Conservation (phyloP, 352 stramenopile genomes). For the Phytophthora pistaciae region DNA sequence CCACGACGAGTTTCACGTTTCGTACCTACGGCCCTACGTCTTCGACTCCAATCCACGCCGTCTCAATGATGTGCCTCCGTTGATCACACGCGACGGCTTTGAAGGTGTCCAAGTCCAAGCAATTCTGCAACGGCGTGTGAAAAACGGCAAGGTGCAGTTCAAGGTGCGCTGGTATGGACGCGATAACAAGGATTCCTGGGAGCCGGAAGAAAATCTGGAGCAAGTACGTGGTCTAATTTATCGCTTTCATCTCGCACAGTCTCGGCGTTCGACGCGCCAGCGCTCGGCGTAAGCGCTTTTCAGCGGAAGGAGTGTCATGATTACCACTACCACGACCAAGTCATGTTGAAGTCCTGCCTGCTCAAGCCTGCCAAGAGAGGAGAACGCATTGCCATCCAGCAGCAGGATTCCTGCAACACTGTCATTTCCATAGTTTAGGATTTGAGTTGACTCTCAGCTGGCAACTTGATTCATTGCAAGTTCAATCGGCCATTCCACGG, state of each 20-base stretch:
- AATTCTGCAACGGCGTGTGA: background rate
- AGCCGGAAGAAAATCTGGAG: background rate
- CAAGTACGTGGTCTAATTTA: background rate
- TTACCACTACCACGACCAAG: background rate
- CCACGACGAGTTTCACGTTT: conserved; percentile 8
- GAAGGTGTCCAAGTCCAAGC: background rate
- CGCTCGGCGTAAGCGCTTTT: background rate
- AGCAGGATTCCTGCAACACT: too few species aligned
- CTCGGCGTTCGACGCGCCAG: background rate
- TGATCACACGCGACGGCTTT: background rate
- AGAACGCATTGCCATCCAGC: too few species aligned
- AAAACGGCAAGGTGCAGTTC: background rate
- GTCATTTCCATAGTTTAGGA: too few species aligned
- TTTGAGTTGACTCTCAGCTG: too few species aligned
- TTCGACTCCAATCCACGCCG: conserved; percentile 21
- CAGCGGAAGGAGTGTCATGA: background rate
- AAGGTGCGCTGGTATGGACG: background rate
- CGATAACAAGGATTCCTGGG: background rate
- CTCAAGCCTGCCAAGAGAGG: too few species aligned
- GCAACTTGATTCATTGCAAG: too few species aligned
- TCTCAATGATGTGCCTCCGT: background rate
- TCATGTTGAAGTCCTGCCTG: too few species aligned
- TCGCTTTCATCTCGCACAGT: background rate
- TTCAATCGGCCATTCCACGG: too few species aligned
- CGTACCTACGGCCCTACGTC: conserved; percentile 3